Percentiles rank a stretch among this genome's conserved stretches.
Evolutionary conservation across 1,284 basidiomycete genomes (phyloP).

Genomic region (Cystobasidiaceae sp.): DNA sequence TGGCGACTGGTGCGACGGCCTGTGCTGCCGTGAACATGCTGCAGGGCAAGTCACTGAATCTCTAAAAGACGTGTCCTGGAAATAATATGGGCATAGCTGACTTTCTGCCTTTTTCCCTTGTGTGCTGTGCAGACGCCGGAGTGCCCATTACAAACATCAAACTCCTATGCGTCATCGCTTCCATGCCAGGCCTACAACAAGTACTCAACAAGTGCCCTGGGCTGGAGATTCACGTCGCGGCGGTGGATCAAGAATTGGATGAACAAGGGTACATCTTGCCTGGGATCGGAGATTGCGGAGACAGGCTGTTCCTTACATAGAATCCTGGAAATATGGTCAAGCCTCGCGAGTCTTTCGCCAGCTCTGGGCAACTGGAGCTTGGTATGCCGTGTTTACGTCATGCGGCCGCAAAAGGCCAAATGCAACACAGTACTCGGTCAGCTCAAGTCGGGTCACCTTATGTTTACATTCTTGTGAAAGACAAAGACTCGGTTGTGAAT

Average conservation of each 20-base stretch:
- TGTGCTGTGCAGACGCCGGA: constrained; percentile 40
- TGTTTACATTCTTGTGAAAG: too few species aligned
- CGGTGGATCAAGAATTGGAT: constrained; percentile 68
- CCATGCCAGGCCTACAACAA: constrained; percentile 64
- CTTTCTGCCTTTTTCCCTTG: not conserved
- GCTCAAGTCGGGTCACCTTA: too few species aligned
- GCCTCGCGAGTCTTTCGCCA: too few species aligned
- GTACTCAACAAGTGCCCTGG: constrained; percentile 66
- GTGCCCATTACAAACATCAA: constrained; percentile 58
- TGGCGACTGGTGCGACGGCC: constrained; percentile 92
- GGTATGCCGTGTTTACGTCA: too few species aligned
- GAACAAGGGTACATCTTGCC: constrained; percentile 69
- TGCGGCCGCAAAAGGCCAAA: too few species aligned
- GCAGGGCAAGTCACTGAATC: constrained; percentile 22
- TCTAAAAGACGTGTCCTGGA: not conserved
- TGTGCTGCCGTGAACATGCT: constrained; percentile 79
- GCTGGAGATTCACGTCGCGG: constrained; percentile 79
- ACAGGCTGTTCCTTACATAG: constrained; percentile 11
- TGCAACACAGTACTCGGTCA: too few species aligned
- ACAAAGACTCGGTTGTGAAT: too few species aligned
- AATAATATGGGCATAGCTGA: too few species aligned
- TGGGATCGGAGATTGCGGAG: constrained; percentile 64
- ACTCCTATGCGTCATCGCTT: constrained; percentile 75
- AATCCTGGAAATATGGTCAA: too few species aligned
- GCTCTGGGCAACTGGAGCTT: too few species aligned